Conservation (phyloP, 495 filamentous ascomycete genomes). For the Neurospora sp. region DNA sequence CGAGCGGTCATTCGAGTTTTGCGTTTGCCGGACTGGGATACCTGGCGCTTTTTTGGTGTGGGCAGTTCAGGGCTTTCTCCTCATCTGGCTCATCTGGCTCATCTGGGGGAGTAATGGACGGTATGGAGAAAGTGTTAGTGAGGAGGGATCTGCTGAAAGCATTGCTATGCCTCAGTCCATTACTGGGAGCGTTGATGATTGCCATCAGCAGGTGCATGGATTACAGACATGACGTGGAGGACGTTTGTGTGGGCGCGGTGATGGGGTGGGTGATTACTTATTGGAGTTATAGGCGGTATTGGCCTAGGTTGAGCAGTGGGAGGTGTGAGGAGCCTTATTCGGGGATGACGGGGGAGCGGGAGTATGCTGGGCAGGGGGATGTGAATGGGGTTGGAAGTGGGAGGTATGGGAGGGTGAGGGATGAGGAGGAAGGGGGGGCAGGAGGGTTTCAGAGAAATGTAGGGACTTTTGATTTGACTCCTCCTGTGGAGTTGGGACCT, state of each 20-base stretch:
- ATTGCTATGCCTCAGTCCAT: slow-evolving; percentile 56
- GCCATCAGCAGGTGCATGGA: slow-evolving; percentile 88
- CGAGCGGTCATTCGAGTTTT: slow-evolving; percentile 80
- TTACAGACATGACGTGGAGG: slow-evolving; percentile 90
- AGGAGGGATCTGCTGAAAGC: slow-evolving; percentile 52
- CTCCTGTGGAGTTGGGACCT: slow-evolving; percentile 5
- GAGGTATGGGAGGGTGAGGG: slow-evolving; percentile 21
- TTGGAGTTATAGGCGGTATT: slow-evolving; percentile 70
- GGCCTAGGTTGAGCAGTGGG: slow-evolving; percentile 38
- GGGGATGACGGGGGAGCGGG: slow-evolving; percentile 7
- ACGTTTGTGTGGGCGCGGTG: slow-evolving; percentile 68
- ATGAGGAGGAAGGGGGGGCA: slow-evolving; percentile 22
- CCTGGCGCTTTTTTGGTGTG: slow-evolving; percentile 64
- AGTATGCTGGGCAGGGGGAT: slow-evolving; percentile 1
- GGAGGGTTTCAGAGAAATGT: slow-evolving; percentile 13
- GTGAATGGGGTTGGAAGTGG: background rate
- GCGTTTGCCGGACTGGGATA: slow-evolving; percentile 82
- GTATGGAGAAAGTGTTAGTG: slow-evolving; percentile 15
- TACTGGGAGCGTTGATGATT: slow-evolving; percentile 75
- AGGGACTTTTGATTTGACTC: slow-evolving; percentile 10
- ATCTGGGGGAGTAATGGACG: background rate
- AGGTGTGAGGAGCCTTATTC: slow-evolving; percentile 43
- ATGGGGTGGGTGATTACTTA: slow-evolving; percentile 67
- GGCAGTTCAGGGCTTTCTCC: slow-evolving; percentile 72
- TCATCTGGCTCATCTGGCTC: slow-evolving; percentile 21